Evolutionary conservation across 169 alveolate genomes (phyloP).

Genomic region (Theileria sp.): DNA sequence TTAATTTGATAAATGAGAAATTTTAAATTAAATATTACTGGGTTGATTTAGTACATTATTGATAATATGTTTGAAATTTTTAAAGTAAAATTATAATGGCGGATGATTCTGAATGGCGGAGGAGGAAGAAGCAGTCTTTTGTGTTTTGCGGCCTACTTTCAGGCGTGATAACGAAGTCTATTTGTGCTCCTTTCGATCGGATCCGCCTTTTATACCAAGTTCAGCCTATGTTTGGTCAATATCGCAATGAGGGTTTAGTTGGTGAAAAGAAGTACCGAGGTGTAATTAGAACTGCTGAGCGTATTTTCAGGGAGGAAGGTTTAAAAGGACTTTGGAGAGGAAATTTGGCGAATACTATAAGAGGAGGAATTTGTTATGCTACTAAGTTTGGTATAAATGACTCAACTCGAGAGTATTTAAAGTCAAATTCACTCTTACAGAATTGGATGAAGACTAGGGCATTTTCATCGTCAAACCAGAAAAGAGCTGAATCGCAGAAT

Average conservation of each 20-base stretch:
- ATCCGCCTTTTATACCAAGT: conserved; percentile 81
- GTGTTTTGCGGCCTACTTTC: conserved; percentile 75
- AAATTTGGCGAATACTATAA: conserved; percentile 75
- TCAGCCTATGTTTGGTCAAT: conserved; percentile 82
- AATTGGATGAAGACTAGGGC: conserved; percentile 12
- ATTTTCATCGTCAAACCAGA: conserved; percentile 1
- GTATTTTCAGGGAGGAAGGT: conserved; percentile 81
- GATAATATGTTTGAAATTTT: background rate
- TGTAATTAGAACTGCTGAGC: conserved; percentile 67
- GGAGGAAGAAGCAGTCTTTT: conserved; percentile 54
- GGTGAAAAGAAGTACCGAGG: conserved; percentile 69
- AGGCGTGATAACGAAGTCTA: conserved; percentile 81
- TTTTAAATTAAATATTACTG: background rate
- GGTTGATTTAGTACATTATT: background rate
- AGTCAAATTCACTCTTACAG: conserved; percentile 35
- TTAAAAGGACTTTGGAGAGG: conserved; percentile 83
- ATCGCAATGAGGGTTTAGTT: conserved; percentile 2
- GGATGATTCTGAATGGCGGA: conserved; percentile 5
- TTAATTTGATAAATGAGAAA: background rate
- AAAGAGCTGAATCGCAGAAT: conserved; percentile 18
- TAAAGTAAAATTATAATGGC: conserved; percentile 3
- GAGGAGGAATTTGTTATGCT: conserved; percentile 83
- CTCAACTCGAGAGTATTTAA: conserved; percentile 66
- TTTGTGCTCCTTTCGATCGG: conserved; percentile 86
- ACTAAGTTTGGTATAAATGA: conserved; percentile 85